These are phyloP conservation scores for Amaranthus hypochondriacus DNA, from an alignment of 148 eudicot genomes.

Conservation along the genomic window DNA sequence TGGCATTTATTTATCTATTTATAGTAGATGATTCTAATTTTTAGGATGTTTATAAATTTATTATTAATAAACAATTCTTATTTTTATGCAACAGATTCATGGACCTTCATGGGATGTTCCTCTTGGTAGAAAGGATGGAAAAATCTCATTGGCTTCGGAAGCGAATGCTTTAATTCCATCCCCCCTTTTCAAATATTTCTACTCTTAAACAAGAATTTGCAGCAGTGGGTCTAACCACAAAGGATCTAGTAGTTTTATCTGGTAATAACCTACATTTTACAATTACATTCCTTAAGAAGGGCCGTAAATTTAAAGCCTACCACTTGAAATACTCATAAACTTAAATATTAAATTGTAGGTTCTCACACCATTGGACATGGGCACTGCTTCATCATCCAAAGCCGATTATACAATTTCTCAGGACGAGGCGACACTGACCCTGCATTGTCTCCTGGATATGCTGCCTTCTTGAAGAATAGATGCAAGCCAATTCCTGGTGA, in stretches of 20 bases:
- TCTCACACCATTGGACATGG: slow-evolving; percentile 60
- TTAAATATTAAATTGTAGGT: slow-evolving; percentile 21
- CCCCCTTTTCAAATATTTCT: slow-evolving; percentile 28
- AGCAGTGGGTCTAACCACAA: slow-evolving; percentile 29
- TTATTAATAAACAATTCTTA: no score
- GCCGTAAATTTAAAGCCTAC: no score
- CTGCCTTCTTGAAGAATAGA: slow-evolving; percentile 23
- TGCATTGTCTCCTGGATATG: slow-evolving; percentile 33
- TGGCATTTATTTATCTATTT: no score
- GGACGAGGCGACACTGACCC: slow-evolving; percentile 63
- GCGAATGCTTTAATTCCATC: slow-evolving; percentile 34
- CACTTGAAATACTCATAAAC: no score
- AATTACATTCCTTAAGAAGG: no score
- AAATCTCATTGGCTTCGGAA: slow-evolving; percentile 29
- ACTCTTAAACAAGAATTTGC: slow-evolving; percentile 32
- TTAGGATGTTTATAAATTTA: no score
- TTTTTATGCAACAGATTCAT: slow-evolving; percentile 20
- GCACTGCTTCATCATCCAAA: slow-evolving; percentile 38
- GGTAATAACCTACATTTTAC: slow-evolving; percentile 20
- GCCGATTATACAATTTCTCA: slow-evolving; percentile 58
- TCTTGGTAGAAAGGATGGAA: slow-evolving; percentile 48
- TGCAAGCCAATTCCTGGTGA: slow-evolving; percentile 30
- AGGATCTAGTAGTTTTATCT: slow-evolving; percentile 51
- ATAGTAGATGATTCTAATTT: not conserved
- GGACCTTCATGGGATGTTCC: slow-evolving; percentile 52